Percentiles rank a stretch among this genome's conserved stretches.
phyloP scores from a whole-genome alignment of 2,329 filamentous ascomycete genomes.

The Talaromyces verruculosus region DNA sequence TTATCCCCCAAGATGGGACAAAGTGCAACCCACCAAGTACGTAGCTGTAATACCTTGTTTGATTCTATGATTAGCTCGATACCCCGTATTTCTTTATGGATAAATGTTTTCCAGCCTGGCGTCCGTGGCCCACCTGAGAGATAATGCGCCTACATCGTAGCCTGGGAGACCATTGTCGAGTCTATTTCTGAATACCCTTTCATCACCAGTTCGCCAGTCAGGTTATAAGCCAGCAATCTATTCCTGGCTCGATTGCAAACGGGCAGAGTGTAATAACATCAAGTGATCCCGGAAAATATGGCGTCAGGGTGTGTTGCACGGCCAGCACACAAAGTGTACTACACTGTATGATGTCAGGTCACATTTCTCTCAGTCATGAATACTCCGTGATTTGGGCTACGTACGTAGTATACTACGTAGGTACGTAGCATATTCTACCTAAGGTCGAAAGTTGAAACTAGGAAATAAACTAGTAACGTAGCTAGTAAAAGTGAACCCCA shows the following conservation, averaged over 20 bases:
- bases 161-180: neutral
- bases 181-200: neutral
- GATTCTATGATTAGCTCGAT: neutral
- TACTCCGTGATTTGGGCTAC: neutral
- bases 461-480: neutral
- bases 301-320: neutral
- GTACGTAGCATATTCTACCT: neutral
- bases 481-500: neutral
- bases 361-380: constrained; percentile 4
- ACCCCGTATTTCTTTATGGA: neutral
- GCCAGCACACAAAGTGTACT: neutral
- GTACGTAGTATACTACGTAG: neutral
- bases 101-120: neutral
- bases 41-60: neutral
- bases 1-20: neutral
- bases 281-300: neutral
- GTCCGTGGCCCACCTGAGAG: neutral
- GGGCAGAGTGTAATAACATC: neutral
- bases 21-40: neutral
- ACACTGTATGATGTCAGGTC: constrained; percentile 4
- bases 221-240: neutral
- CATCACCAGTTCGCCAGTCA: neutral
- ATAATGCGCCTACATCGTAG: neutral
- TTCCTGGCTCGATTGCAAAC: neutral
- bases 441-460: neutral